Percentiles rank a stretch among this genome's conserved stretches.
phyloP scores from a whole-genome alignment of 2,329 filamentous ascomycete genomes.

The Amesomyces nigricolor region DNA sequence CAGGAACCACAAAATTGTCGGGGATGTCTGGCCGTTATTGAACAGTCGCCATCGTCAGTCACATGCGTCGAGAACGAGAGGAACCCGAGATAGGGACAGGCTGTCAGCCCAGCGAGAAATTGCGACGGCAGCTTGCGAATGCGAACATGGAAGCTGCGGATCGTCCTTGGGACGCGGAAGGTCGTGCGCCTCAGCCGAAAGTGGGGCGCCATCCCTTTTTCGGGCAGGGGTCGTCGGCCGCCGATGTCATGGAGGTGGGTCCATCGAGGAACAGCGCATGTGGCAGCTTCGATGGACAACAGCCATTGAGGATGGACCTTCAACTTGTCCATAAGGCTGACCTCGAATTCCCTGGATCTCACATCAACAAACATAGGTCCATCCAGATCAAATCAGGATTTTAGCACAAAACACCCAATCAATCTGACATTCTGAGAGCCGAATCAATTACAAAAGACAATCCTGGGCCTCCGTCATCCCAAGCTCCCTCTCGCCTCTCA shows the following conservation, averaged over 20 bases:
- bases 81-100: not conserved
- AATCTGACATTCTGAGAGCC: too few relatives aligned
- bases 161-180: slow-evolving; percentile 2
- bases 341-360: too few relatives aligned
- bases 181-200: not conserved
- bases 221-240: not conserved
- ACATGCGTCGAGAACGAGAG: not conserved
- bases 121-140: slow-evolving; percentile 2
- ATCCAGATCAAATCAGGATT: not conserved
- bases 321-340: too few relatives aligned
- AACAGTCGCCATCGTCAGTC: not conserved
- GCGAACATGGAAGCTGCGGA: slow-evolving; percentile 5
- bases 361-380: too few relatives aligned
- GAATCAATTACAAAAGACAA: too few relatives aligned
- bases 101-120: slow-evolving; percentile 9
- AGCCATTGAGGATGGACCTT: not conserved
- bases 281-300: not conserved
- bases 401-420: too few relatives aligned
- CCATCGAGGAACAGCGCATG: slow-evolving; percentile 7
- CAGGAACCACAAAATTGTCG: not conserved
- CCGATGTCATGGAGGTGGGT: slow-evolving; percentile 7
- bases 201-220: not conserved
- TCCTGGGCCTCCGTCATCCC: not conserved
- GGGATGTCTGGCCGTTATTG: not conserved
- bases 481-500: not conserved